phyloP scores from a whole-genome alignment of 331 rosid genomes.

The Rosa hybrid region DNA sequence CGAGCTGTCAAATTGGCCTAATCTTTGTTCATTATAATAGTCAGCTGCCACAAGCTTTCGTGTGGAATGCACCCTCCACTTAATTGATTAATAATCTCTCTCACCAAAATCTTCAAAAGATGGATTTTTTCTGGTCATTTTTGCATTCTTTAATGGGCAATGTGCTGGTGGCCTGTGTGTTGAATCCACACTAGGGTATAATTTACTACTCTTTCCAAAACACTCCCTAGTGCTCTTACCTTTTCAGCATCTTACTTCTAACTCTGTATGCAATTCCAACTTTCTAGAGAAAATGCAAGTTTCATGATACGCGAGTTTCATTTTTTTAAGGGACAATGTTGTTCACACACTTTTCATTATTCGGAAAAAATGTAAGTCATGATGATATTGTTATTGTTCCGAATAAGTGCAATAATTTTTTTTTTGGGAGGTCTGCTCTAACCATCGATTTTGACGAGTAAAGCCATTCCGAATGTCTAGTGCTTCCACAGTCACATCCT shows the following conservation, averaged over 20 bases:
- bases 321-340: neutral
- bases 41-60: slow-evolving; percentile 33
- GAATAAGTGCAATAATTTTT: neutral
- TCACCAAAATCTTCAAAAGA: slow-evolving; percentile 19
- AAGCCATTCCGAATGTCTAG: neutral
- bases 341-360: neutral
- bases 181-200: slow-evolving; percentile 1
- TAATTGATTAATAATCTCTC: neutral
- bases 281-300: neutral
- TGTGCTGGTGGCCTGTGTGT: slow-evolving; percentile 7
- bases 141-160: neutral
- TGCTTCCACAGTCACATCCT: slow-evolving; percentile 24
- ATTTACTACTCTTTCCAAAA: neutral
- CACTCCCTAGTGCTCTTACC: slow-evolving; percentile 15
- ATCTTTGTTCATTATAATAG: neutral
- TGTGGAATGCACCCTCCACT: slow-evolving; percentile 45
- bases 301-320: neutral
- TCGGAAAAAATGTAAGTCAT: neutral
- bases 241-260: neutral
- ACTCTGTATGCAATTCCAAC: neutral
- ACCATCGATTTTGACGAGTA: neutral
- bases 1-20: no score
- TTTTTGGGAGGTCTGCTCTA: neutral
- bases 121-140: neutral
- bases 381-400: neutral